Evolutionary conservation across 192 early-diverging fungal species (phyloP).

Genomic region (Backusella luteola): DNA sequence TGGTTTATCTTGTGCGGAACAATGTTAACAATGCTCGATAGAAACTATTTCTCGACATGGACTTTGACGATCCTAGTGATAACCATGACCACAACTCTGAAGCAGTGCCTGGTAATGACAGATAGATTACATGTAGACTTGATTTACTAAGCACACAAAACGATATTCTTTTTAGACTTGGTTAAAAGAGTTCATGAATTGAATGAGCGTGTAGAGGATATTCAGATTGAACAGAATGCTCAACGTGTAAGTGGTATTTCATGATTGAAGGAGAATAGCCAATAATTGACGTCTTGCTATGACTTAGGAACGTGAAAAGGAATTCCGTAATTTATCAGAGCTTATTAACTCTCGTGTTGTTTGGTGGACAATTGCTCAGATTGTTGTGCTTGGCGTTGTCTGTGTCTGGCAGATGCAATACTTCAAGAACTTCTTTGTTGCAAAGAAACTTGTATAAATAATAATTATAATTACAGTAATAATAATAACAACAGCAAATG

Average conservation of each 20-base stretch:
- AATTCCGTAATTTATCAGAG: constrained; percentile 88
- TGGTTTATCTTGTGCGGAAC: not conserved
- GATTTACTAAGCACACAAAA: not conserved
- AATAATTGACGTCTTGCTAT: constrained; percentile 8
- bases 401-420: constrained; percentile 90
- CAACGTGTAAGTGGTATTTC: constrained; percentile 64
- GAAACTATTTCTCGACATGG: constrained; percentile 48
- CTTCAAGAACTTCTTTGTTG: constrained; percentile 81
- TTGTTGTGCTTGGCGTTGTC: constrained; percentile 70
- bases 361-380: constrained; percentile 85
- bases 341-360: constrained; percentile 81
- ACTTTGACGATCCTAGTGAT: constrained; percentile 42
- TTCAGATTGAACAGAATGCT: constrained; percentile 86
- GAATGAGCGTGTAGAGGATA: constrained; percentile 77
- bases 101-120: constrained; percentile 37
- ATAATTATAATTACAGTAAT: too few relatives aligned
- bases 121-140: not conserved
- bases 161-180: constrained; percentile 51
- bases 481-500: not conserved
- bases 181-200: constrained; percentile 74
- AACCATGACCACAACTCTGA: constrained; percentile 28
- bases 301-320: constrained; percentile 77
- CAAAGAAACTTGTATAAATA: constrained; percentile 85
- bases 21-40: constrained; percentile 14
- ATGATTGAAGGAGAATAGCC: too few relatives aligned